These are phyloP conservation scores for Botrytis paeoniae DNA, from an alignment of 2,329 filamentous ascomycete genomes.

Conservation along the genomic window DNA sequence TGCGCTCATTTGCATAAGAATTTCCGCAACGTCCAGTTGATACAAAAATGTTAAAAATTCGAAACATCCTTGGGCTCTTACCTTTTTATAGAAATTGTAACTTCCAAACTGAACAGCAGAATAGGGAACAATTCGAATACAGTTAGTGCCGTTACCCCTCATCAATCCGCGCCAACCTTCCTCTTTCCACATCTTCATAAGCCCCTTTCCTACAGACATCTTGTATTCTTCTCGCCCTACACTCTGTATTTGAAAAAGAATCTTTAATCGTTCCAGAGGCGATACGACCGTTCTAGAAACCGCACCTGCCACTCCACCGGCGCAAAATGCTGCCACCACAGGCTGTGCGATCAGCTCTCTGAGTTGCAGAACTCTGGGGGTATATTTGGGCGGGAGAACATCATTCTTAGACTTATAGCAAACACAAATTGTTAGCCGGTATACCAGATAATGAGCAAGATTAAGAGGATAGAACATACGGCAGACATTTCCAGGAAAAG, in stretches of 20 bases:
- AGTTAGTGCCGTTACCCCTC: slow-evolving; percentile 97
- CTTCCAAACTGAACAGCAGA: slow-evolving; percentile 97
- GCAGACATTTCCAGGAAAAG: slow-evolving; percentile 33
- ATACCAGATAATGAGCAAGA: not conserved
- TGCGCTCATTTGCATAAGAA: not conserved
- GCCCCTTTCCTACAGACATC: slow-evolving; percentile 81
- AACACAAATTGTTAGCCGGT: not conserved
- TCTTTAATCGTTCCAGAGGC: slow-evolving; percentile 92
- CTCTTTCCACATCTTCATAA: slow-evolving; percentile 94
- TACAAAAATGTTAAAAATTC: not conserved
- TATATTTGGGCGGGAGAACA: slow-evolving; percentile 36
- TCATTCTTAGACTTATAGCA: slow-evolving; percentile 29
- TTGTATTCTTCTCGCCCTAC: slow-evolving; percentile 89
- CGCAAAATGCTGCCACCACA: slow-evolving; percentile 86
- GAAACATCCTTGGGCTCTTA: slow-evolving; percentile 45
- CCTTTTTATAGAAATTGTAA: slow-evolving; percentile 95
- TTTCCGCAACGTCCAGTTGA: not conserved
- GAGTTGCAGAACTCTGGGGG: slow-evolving; percentile 34
- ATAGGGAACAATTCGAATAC: slow-evolving; percentile 96
- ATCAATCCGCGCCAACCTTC: slow-evolving; percentile 98
- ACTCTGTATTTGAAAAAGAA: slow-evolving; percentile 95
- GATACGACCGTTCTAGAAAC: slow-evolving; percentile 98
- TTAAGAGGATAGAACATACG: slow-evolving; percentile 29
- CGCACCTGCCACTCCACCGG: slow-evolving; percentile 88
- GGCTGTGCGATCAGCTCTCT: slow-evolving; percentile 68